Conservation (phyloP, 1,139 yeast genomes). For the Pichia sp. region DNA sequence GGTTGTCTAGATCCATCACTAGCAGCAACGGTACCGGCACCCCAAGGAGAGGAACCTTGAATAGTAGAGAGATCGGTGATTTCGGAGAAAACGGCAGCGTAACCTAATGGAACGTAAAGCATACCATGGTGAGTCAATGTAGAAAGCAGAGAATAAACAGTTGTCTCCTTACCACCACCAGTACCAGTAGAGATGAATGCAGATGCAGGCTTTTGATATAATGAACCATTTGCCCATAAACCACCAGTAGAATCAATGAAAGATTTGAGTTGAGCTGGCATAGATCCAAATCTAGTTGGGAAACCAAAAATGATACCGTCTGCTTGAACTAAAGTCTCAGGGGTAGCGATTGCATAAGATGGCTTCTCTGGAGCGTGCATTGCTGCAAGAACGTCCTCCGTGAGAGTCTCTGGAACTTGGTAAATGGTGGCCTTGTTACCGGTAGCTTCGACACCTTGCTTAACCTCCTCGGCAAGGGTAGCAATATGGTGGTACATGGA, state of each 20-base stretch:
- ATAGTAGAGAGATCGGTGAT: conserved; percentile 33
- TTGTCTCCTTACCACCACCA: conserved; percentile 43
- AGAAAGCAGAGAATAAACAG: conserved; percentile 33
- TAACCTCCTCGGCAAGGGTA: conserved; percentile 35
- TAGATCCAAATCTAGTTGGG: conserved; percentile 44
- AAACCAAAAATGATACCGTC: conserved; percentile 45
- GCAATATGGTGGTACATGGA: conserved; percentile 45
- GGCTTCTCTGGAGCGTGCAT: conserved; percentile 41
- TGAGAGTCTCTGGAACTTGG: conserved; percentile 46
- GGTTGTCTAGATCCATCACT: conserved; percentile 43
- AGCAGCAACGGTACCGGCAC: conserved; percentile 45
- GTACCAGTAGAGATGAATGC: conserved; percentile 40
- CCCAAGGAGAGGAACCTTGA: conserved; percentile 46
- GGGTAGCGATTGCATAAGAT: conserved; percentile 34
- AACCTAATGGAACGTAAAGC: conserved; percentile 44
- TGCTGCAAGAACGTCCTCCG: conserved; percentile 33
- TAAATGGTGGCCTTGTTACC: conserved; percentile 37
- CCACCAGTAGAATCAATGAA: conserved; percentile 43
- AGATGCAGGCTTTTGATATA: conserved; percentile 42
- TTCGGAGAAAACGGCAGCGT: conserved; percentile 31
- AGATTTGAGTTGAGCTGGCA: conserved; percentile 39
- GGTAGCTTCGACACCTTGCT: conserved; percentile 35
- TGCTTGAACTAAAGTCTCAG: conserved; percentile 33
- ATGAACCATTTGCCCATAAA: conserved; percentile 44
- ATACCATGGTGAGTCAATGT: conserved; percentile 45